Base-by-base conservation (phyloP, 73 alveolate genomes). In the Diophrys sp. region DNA sequence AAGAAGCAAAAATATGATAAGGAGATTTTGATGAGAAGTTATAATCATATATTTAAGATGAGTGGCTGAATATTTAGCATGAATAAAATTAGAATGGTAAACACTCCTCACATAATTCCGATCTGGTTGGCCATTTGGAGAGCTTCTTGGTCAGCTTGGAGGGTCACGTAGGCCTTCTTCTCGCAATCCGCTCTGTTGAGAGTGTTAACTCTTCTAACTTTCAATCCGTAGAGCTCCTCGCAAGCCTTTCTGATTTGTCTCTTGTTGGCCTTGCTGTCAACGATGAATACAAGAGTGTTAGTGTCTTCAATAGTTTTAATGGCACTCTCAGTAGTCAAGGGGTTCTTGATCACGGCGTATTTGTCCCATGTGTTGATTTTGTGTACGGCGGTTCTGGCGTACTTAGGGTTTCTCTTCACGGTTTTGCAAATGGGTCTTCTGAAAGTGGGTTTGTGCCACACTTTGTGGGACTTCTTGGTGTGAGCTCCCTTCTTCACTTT, bases 251-350 rank as follows among this genome's bases (percentile, higher is more conserved):
- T 89, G 82, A 89, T 89, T 83, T 85, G 73, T 25, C 93, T 93
- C 84, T 89, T 89, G 83, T 90, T 89, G 82, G 96, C 87, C 70
- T 82, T 79, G 57, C 81, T 80, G 84, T 89, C 89, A 78, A 89
- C 96, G 80, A 80, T 68, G 90, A 86, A 89, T 57, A 89, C 96
- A 88, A 89, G 82, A 29, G 96, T 89, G 84, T 89, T 89, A 77
- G 81, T 90, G 87, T 89, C 96, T 89, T 89, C 96, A 81, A 89
- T 89, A 75, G 90, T 89, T 78, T 89, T 89, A 88, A 89, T 89
- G 87, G 91, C 96, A 75, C 88, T 85, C 78, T 89, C 96, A 74
- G 96, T 89, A 76, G 89, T 85, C 75, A 89, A 71, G 73, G 96
- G 96, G 81, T 87, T 75, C 91, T 87, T 89, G 81, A 89, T 77